Base-by-base conservation (phyloP, 306 rosid genomes). In the Gleditsia sinensis region DNA sequence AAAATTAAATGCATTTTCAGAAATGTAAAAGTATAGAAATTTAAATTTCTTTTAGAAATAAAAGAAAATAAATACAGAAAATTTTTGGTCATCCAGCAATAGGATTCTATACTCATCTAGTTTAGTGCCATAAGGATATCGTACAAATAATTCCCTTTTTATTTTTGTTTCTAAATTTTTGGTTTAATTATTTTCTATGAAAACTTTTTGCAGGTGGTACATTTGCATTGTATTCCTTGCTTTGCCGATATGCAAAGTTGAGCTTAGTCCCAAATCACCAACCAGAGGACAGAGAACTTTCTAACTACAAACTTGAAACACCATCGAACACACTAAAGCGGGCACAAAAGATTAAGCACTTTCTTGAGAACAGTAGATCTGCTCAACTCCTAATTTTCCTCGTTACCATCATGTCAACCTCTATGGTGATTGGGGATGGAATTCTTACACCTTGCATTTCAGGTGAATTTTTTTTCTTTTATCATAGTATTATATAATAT, bases 341-440 rank as follows among this genome's bases (percentile, higher is more conserved):
- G 28, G 68, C 87, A 34, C 83, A 72, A 37, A 58, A 21, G 45
- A 62, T 85, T 3, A 87, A 72, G 75, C 56, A 68, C 40, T 74
- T 53, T 59, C 61, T 87, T 1, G 91, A 87, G 81, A 77, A 71
- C 0, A 82, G 76, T 43, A 70, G 33, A 28, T 25, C 40, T 30
- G 75, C 80, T 2, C 27, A 77, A 27, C 1, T 77, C 46, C 2
- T 60, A 24, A 83, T 87, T 32, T 77, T 87, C 55, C 17, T 67
- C 7, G 59, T 82, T 28, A 82, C 91, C 20, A 84, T 82, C 77
- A 68, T 75, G 78, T 83, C 78, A 37, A 84, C 91, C 19, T 77
- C 87, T 24, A 82, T 87, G 91, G 89, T 84, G 16, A 87, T 84
- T 17, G 89, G 91, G 55, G 91, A 87, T 67, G 89, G 92, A 24